These are phyloP conservation scores for Mucor circinelloides DNA, from an alignment of 371 early-diverging fungal species.

Conservation along the genomic window DNA sequence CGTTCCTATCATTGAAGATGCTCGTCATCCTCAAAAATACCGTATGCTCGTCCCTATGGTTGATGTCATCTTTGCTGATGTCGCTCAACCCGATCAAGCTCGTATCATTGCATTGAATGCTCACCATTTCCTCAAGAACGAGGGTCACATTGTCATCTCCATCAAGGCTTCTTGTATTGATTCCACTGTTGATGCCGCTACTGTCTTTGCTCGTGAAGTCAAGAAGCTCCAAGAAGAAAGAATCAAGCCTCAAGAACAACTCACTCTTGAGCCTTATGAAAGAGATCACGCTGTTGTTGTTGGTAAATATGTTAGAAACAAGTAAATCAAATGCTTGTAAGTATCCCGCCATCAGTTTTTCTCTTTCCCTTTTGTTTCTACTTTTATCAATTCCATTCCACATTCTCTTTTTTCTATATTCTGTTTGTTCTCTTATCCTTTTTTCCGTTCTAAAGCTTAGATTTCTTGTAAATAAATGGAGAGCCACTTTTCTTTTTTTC, in stretches of 20 bases:
- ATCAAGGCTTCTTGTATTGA: constrained; percentile 99
- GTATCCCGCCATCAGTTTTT: not conserved
- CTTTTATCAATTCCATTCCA: not conserved
- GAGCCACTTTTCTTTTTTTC: not conserved
- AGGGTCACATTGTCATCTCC: constrained; percentile 98
- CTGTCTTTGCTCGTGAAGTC: constrained; percentile 99
- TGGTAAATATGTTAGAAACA: constrained; percentile 82
- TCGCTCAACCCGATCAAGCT: constrained; percentile 99
- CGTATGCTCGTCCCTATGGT: constrained; percentile 99
- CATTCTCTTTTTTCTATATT: not conserved
- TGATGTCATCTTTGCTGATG: constrained; percentile 99
- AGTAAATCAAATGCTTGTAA: constrained; percentile 39
- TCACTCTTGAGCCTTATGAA: constrained; percentile 99
- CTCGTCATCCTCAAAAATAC: constrained; percentile 99
- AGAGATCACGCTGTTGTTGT: constrained; percentile 99
- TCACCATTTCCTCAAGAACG: constrained; percentile 98
- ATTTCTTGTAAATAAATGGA: constrained; percentile 6
- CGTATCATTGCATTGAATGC: constrained; percentile 99
- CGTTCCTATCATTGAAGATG: constrained; percentile 99
- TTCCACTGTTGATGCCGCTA: constrained; percentile 97
- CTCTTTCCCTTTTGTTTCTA: not conserved
- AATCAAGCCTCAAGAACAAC: constrained; percentile 99
- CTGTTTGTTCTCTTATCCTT: constrained; percentile 1
- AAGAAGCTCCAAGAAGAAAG: constrained; percentile 98
- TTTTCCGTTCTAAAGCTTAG: constrained; percentile 4